These are phyloP conservation scores for Aspergillus quadrilineatus DNA, from an alignment of 2,329 filamentous ascomycete genomes.

Conservation along the genomic window DNA sequence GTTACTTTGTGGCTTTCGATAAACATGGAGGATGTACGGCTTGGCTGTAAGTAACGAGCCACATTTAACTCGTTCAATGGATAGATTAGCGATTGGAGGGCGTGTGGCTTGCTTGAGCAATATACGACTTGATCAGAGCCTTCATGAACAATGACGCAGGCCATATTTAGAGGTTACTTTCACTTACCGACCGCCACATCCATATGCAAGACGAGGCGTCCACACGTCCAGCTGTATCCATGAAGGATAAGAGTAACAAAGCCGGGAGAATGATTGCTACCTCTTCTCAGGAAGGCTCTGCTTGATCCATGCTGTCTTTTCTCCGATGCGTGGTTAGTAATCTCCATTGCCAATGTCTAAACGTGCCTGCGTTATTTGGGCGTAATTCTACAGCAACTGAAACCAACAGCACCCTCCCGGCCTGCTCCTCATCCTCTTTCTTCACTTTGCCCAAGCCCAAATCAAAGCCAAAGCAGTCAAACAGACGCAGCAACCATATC, in stretches of 20 bases:
- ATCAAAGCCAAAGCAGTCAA: background rate
- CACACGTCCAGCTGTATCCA: background rate
- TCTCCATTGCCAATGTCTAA: background rate
- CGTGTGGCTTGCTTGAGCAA: background rate
- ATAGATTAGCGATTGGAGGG: too few relatives aligned
- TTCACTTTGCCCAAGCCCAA: background rate
- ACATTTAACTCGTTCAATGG: too few relatives aligned
- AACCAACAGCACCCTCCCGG: background rate
- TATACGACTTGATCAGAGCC: background rate
- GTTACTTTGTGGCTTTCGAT: background rate
- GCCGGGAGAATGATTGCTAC: background rate
- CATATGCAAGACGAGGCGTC: background rate
- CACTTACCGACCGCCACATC: background rate
- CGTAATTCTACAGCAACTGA: background rate
- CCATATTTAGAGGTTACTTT: conserved; percentile 1
- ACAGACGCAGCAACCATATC: background rate
- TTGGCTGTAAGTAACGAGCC: too few relatives aligned
- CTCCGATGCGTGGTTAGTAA: background rate
- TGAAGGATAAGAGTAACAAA: background rate
- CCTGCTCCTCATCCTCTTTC: background rate
- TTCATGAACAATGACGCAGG: background rate
- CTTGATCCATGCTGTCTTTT: background rate
- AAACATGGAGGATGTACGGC: background rate
- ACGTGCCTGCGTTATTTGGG: conserved; percentile 7
- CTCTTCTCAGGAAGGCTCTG: background rate